Evolutionary conservation across 2,329 filamentous ascomycete genomes (phyloP).

Genomic region (Lachnellula occidentalis): DNA sequence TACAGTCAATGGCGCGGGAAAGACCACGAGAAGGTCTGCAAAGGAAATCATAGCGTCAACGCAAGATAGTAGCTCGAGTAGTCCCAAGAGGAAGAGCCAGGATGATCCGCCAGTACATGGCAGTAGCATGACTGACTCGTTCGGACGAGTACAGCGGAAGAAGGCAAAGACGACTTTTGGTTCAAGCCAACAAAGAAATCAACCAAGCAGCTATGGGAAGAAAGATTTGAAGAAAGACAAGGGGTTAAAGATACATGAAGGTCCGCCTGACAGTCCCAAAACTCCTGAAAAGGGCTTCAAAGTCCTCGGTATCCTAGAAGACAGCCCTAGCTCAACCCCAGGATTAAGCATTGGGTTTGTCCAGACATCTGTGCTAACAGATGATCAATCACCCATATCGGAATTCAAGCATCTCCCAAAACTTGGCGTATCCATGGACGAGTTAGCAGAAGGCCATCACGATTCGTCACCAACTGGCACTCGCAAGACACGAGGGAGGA

Average conservation of each 20-base stretch:
- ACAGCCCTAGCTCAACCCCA: not conserved
- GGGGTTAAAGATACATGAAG: not conserved
- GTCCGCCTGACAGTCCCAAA: not conserved
- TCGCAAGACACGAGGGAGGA: not conserved
- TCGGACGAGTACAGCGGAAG: slow-evolving; percentile 10
- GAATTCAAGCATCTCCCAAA: not conserved
- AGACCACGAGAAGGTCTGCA: not conserved
- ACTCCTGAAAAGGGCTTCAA: not conserved
- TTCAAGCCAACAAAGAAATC: not conserved
- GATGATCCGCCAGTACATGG: slow-evolving; percentile 12
- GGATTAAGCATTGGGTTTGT: not conserved
- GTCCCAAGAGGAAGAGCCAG: slow-evolving; percentile 18
- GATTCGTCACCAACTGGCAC: not conserved
- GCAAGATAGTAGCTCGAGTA: slow-evolving; percentile 1
- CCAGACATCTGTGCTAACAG: not conserved
- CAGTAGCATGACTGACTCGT: slow-evolving; percentile 13
- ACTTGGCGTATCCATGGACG: not conserved
- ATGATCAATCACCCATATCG: not conserved
- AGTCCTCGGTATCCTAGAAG: not conserved
- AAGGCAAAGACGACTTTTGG: slow-evolving; percentile 6
- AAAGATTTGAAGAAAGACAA: not conserved
- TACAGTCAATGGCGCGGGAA: not conserved
- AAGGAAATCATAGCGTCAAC: not conserved
- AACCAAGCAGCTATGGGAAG: not conserved
- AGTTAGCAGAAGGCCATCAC: not conserved